These are phyloP conservation scores for Pistacia vera DNA, from an alignment of 345 rosid species.

Conservation along the genomic window DNA sequence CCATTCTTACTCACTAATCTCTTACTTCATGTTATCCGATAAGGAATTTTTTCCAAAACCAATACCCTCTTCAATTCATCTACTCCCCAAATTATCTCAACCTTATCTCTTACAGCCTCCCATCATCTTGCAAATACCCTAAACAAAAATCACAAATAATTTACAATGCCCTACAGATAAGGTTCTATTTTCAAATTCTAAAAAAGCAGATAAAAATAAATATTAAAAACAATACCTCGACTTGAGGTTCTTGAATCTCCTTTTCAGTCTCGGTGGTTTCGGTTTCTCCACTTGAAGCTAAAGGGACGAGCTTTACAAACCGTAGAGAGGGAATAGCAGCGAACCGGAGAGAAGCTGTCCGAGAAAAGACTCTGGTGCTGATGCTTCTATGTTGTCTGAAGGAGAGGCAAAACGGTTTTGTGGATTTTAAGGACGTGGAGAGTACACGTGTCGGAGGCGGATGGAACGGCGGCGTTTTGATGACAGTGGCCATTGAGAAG, in stretches of 20 bases:
- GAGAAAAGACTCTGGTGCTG: constrained; percentile 15
- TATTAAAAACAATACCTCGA: constrained; percentile 48
- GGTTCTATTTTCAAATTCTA: neutral
- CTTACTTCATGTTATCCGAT: neutral
- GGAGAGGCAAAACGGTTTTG: constrained; percentile 40
- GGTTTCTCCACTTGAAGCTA: constrained; percentile 64
- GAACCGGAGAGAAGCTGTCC: constrained; percentile 36
- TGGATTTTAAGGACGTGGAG: constrained; percentile 25
- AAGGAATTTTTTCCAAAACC: neutral
- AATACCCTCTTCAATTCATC: neutral
- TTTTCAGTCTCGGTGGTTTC: constrained; percentile 56
- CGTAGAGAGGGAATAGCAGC: constrained; percentile 36
- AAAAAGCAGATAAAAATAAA: too few species aligned
- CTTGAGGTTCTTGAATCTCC: constrained; percentile 52
- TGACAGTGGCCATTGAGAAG: constrained; percentile 65
- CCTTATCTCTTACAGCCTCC: neutral
- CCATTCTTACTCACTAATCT: neutral
- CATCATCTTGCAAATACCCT: too few species aligned
- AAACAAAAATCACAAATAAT: too few species aligned
- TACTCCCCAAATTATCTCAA: neutral
- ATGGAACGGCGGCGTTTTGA: constrained; percentile 57
- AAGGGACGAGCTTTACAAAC: constrained; percentile 45
- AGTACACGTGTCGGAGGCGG: constrained; percentile 33
- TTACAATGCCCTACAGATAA: neutral
- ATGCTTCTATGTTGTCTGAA: constrained; percentile 36